Evolutionary conservation across 164 flowering plant species (phyloP).

Genomic region (Hamamelis virginiana): DNA sequence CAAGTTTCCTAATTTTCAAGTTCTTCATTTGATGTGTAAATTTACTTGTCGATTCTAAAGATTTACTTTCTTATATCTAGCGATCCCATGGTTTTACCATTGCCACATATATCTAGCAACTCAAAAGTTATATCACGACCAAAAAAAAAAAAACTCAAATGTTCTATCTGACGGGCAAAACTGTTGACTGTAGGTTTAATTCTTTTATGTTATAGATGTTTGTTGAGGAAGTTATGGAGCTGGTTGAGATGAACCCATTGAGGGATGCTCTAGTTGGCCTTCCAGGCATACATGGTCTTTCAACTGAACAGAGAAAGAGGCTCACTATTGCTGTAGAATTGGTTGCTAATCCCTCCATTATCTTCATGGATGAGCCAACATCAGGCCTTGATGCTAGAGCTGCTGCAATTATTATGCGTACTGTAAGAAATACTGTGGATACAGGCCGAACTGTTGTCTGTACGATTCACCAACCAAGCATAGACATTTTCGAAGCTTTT

Average conservation of each 20-base stretch:
- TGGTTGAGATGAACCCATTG: slow-evolving; percentile 3
- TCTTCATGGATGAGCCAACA: slow-evolving; percentile 15
- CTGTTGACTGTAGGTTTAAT: background rate
- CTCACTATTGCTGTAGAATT: slow-evolving; percentile 9
- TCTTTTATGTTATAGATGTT: slow-evolving; percentile 5
- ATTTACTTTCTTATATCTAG: background rate
- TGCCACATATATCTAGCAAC: background rate
- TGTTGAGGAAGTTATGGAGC: slow-evolving; percentile 10
- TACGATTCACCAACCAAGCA: slow-evolving; percentile 7
- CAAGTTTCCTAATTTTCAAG: too few relatives aligned
- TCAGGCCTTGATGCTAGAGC: slow-evolving; percentile 12
- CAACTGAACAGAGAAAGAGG: slow-evolving; percentile 14
- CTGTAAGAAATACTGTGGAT: slow-evolving; percentile 11
- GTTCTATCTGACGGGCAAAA: background rate
- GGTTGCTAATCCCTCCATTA: slow-evolving; percentile 13
- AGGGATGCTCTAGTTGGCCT: slow-evolving; percentile 10
- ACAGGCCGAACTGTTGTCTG: slow-evolving; percentile 11
- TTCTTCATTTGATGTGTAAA: background rate
- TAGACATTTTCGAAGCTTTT: slow-evolving; percentile 10
- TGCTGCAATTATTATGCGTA: slow-evolving; percentile 10
- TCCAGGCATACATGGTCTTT: slow-evolving; percentile 8
- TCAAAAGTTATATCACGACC: too few relatives aligned
- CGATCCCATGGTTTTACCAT: too few relatives aligned
- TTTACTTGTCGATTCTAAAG: too few relatives aligned
- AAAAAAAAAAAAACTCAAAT: too few relatives aligned